These are phyloP conservation scores for Fusarium poae DNA, from an alignment of 2,329 filamentous ascomycete genomes.

Conservation along the genomic window DNA sequence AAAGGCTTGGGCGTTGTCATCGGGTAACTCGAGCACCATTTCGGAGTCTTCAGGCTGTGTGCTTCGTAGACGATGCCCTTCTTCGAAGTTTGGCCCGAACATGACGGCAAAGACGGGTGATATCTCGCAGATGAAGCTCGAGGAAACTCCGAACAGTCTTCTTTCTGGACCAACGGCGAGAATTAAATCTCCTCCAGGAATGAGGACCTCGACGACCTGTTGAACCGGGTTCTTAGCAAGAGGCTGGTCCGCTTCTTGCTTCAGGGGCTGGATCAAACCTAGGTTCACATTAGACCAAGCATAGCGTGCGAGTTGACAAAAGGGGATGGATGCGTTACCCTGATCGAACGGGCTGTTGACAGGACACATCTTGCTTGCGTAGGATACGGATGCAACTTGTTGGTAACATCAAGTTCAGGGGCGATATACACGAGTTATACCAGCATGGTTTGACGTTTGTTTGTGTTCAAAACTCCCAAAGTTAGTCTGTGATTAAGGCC, in stretches of 20 bases:
- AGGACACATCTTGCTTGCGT: slow-evolving; percentile 3
- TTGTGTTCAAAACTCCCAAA: neutral
- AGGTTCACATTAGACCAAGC: slow-evolving; percentile 10
- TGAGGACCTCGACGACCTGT: slow-evolving; percentile 1
- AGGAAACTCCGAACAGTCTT: slow-evolving; percentile 29
- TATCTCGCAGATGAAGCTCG: slow-evolving; percentile 37
- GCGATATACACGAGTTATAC: neutral
- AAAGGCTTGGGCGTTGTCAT: slow-evolving; percentile 16
- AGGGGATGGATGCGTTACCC: neutral
- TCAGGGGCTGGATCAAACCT: neutral
- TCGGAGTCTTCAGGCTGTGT: neutral
- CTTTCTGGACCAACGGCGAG: slow-evolving; percentile 30
- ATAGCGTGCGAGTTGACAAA: slow-evolving; percentile 6
- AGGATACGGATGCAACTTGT: neutral
- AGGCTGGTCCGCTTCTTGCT: neutral
- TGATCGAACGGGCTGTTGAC: neutral
- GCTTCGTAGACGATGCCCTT: slow-evolving; percentile 13
- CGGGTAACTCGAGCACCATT: slow-evolving; percentile 27
- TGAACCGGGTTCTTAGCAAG: neutral
- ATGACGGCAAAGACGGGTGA: slow-evolving; percentile 32
- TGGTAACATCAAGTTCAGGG: neutral
- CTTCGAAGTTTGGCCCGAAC: slow-evolving; percentile 24
- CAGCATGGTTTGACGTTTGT: no score
- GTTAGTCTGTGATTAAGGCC: neutral
- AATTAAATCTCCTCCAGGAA: slow-evolving; percentile 33